phyloP scores from a whole-genome alignment of 2,329 filamentous ascomycete genomes.

The Neopestalotiopsis rosae region DNA sequence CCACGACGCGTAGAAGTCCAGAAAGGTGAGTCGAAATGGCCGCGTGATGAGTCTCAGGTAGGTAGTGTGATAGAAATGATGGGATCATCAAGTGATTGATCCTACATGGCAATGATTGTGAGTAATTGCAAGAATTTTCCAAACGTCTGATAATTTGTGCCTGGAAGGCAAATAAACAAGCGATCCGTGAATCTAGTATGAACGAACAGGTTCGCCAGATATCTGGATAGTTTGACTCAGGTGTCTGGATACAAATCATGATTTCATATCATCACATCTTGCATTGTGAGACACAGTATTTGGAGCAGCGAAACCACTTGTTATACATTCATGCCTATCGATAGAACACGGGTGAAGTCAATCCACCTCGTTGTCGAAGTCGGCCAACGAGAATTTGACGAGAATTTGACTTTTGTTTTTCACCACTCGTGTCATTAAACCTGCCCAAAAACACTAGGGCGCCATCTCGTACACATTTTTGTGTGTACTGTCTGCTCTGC shows the following conservation, averaged over 20 bases:
- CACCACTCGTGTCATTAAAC: not conserved
- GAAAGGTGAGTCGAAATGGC: too few relatives aligned
- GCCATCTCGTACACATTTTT: not conserved
- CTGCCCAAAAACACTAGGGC: not conserved
- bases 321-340: constrained; percentile 1
- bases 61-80: too few relatives aligned
- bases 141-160: too few relatives aligned
- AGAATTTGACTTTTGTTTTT: not conserved
- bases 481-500: not conserved
- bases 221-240: too few relatives aligned
- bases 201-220: too few relatives aligned
- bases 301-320: not conserved
- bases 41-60: too few relatives aligned
- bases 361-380: not conserved
- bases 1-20: too few relatives aligned
- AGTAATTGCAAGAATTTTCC: too few relatives aligned
- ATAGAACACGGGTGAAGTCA: not conserved
- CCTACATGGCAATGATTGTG: too few relatives aligned
- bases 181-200: too few relatives aligned
- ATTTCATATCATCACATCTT: not conserved
- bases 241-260: not conserved
- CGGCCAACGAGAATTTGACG: not conserved
- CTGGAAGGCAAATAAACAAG: too few relatives aligned
- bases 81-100: too few relatives aligned
- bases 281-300: not conserved